Percentiles rank a stretch among this genome's conserved stretches.
These are phyloP conservation scores for Fusarium sp. DNA, from an alignment of 2,329 filamentous ascomycete genomes.

Conservation along the genomic window DNA sequence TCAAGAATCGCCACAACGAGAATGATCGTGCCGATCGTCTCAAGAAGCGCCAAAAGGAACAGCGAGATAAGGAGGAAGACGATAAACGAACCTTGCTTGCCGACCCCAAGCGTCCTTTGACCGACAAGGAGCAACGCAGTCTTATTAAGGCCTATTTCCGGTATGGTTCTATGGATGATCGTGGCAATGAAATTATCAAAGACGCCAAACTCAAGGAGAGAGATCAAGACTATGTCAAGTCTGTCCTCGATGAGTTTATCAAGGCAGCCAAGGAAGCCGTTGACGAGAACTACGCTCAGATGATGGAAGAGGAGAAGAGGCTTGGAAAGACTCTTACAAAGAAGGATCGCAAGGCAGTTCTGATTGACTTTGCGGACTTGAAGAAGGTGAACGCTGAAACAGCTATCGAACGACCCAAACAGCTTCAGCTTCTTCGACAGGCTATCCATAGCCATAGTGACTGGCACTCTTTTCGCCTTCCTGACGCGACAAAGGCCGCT, in stretches of 20 bases:
- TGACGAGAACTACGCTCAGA: conserved; percentile 74
- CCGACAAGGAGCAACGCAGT: conserved; percentile 92
- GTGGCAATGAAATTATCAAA: conserved; percentile 85
- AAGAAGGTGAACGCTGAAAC: conserved; percentile 98
- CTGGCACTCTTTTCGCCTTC: conserved; percentile 83
- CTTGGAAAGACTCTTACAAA: conserved; percentile 87
- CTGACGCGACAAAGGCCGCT: conserved; percentile 91
- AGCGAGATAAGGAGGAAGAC: conserved; percentile 73
- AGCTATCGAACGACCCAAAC: conserved; percentile 88
- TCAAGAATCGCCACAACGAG: conserved; percentile 67
- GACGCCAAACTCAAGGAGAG: conserved; percentile 87
- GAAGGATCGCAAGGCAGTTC: conserved; percentile 96
- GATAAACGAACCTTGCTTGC: conserved; percentile 78
- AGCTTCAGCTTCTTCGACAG: conserved; percentile 85
- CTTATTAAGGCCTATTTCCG: conserved; percentile 91
- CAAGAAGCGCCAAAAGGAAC: conserved; percentile 74
- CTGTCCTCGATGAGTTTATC: conserved; percentile 81
- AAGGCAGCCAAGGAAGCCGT: conserved; percentile 67
- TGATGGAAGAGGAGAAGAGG: conserved; percentile 85
- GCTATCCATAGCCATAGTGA: conserved; percentile 76
- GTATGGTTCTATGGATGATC: conserved; percentile 90
- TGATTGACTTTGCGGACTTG: conserved; percentile 93
- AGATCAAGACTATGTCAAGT: conserved; percentile 81
- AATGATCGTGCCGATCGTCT: conserved; percentile 73
- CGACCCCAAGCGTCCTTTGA: conserved; percentile 90